Evolutionary conservation across 1,284 basidiomycete genomes (phyloP).

Genomic region (Dichomitus squalens): DNA sequence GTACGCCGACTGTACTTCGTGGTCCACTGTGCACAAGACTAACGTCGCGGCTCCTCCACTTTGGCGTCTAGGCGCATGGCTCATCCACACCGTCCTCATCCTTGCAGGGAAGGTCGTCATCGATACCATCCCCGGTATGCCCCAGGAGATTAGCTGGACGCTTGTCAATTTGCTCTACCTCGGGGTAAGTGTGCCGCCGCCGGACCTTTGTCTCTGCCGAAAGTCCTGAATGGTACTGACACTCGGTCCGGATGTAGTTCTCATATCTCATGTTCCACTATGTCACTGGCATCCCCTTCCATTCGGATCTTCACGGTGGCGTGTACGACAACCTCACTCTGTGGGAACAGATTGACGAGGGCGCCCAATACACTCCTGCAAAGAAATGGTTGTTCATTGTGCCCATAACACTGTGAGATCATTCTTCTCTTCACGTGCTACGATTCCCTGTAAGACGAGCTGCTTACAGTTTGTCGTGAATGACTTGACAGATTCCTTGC

Average conservation of each 20-base stretch:
- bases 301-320: slow-evolving; percentile 84
- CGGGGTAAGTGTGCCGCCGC: slow-evolving; percentile 63
- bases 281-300: slow-evolving; percentile 96
- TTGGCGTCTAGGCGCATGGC: slow-evolving; percentile 80
- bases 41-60: background rate
- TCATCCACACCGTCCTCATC: slow-evolving; percentile 96
- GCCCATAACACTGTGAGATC: slow-evolving; percentile 84
- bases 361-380: slow-evolving; percentile 97
- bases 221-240: background rate
- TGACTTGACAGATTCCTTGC: slow-evolving; percentile 77
- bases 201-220: no score
- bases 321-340: slow-evolving; percentile 97
- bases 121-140: slow-evolving; percentile 94
- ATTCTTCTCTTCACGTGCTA: background rate
- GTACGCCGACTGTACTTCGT: slow-evolving; percentile 46
- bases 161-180: slow-evolving; percentile 93
- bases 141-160: slow-evolving; percentile 95
- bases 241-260: slow-evolving; percentile 50
- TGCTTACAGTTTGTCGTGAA: background rate
- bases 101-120: slow-evolving; percentile 89
- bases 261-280: slow-evolving; percentile 99
- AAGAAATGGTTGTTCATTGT: slow-evolving; percentile 97
- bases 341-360: slow-evolving; percentile 99
- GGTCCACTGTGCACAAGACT: background rate
- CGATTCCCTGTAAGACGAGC: no score